A percentile compares a stretch with the other conserved stretches of the same genome.
Conservation (phyloP, 805 yeast species). For the Ogataea ramenticola region DNA sequence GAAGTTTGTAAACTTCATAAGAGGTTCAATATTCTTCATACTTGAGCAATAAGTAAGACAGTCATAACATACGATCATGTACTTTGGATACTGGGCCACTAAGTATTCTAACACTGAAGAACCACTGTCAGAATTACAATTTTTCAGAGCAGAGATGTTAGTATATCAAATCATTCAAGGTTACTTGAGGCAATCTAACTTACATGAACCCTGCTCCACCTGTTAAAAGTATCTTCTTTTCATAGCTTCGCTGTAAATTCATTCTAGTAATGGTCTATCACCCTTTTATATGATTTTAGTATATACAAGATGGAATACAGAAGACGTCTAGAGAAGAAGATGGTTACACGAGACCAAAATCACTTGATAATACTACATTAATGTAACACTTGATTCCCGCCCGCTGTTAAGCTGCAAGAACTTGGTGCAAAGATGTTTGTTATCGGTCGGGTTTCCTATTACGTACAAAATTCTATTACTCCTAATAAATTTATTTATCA, state of each 20-base stretch:
- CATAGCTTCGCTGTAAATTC: neutral
- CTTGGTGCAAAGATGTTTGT: no score
- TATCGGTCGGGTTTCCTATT: no score
- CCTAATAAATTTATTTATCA: no score
- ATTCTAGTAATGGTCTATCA: no score
- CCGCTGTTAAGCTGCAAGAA: no score
- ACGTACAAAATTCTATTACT: no score
- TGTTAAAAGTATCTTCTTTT: slow-evolving; percentile 32
- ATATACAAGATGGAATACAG: no score
- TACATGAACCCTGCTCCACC: slow-evolving; percentile 52
- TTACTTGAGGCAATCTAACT: neutral
- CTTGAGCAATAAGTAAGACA: slow-evolving; percentile 39
- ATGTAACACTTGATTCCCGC: no score
- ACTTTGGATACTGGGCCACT: slow-evolving; percentile 19
- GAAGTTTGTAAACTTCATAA: slow-evolving; percentile 17
- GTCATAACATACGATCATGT: slow-evolving; percentile 37
- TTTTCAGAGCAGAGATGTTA: neutral
- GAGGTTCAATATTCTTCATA: slow-evolving; percentile 21
- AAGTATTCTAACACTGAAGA: slow-evolving; percentile 36
- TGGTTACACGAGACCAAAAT: no score
- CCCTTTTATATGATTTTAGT: neutral
- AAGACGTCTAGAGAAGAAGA: no score
- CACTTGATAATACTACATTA: no score
- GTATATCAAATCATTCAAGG: no score
- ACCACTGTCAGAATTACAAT: slow-evolving; percentile 20